These are phyloP conservation scores for Jatropha curcas DNA, from an alignment of 345 rosid species.

Conservation along the genomic window DNA sequence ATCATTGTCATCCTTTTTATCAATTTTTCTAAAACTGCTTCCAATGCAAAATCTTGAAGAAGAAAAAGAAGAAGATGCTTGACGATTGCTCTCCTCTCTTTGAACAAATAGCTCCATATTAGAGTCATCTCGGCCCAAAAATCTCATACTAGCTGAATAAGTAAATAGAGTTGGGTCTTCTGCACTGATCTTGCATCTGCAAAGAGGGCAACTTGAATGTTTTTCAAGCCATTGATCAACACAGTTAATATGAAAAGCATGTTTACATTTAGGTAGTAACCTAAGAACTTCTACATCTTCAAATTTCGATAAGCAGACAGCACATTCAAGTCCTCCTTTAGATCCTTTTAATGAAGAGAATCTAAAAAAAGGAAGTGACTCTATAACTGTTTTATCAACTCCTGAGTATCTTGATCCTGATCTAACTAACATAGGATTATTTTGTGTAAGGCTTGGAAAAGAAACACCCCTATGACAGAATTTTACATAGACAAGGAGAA, in stretches of 20 bases:
- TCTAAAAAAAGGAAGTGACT: constrained; percentile 84
- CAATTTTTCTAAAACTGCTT: constrained; percentile 63
- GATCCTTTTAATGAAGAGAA: constrained; percentile 79
- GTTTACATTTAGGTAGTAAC: constrained; percentile 77
- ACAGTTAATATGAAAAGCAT: constrained; percentile 82
- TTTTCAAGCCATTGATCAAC: constrained; percentile 90
- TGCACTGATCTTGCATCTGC: constrained; percentile 53
- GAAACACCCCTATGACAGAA: constrained; percentile 51
- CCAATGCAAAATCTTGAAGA: constrained; percentile 69
- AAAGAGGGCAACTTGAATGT: constrained; percentile 88
- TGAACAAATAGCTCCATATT: constrained; percentile 62
- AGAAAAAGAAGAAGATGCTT: no score
- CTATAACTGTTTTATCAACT: constrained; percentile 66
- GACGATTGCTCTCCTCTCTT: constrained; percentile 58
- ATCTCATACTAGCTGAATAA: constrained; percentile 58
- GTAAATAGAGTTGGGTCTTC: constrained; percentile 56
- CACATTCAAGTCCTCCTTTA: constrained; percentile 78
- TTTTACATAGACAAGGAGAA: constrained; percentile 67
- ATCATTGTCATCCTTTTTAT: constrained; percentile 33
- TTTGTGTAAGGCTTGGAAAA: constrained; percentile 11
- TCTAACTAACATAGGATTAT: constrained; percentile 20
- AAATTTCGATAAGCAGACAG: constrained; percentile 80
- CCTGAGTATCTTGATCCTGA: constrained; percentile 69
- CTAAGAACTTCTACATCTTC: constrained; percentile 75
- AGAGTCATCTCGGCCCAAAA: constrained; percentile 45